These are phyloP conservation scores for Gnomoniopsis smithogilvyi DNA, from an alignment of 2,329 filamentous ascomycete species.

Conservation along the genomic window DNA sequence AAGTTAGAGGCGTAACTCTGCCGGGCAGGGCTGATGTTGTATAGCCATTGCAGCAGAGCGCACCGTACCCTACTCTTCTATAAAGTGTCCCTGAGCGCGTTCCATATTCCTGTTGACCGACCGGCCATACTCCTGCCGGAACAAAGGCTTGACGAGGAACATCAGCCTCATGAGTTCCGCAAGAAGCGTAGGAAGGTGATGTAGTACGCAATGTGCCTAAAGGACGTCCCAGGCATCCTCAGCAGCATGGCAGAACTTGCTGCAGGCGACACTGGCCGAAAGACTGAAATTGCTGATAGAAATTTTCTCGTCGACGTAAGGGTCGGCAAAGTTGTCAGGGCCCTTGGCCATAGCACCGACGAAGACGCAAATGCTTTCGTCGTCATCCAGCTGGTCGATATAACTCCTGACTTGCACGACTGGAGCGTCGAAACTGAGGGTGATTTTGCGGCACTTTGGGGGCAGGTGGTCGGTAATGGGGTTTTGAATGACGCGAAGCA, in stretches of 20 bases:
- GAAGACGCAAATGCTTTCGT: slow-evolving; percentile 96
- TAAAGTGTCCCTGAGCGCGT: not conserved
- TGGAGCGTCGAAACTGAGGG: slow-evolving; percentile 87
- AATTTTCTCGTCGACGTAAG: slow-evolving; percentile 93
- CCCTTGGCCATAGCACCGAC: slow-evolving; percentile 99
- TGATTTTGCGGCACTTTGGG: slow-evolving; percentile 96
- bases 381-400: slow-evolving; percentile 70
- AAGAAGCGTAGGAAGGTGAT: not conserved
- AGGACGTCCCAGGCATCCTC: slow-evolving; percentile 96
- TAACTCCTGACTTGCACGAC: slow-evolving; percentile 88
- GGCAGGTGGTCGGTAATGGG: slow-evolving; percentile 96
- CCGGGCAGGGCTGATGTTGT: slow-evolving; percentile 66
- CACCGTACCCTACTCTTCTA: slow-evolving; percentile 4
- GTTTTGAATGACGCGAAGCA: slow-evolving; percentile 96
- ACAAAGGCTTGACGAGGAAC: not conserved
- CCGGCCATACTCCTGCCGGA: not conserved
- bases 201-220: slow-evolving; percentile 34
- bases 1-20: slow-evolving; percentile 44
- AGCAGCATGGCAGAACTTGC: slow-evolving; percentile 98
- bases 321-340: slow-evolving; percentile 90
- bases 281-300: slow-evolving; percentile 98
- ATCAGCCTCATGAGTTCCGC: not conserved
- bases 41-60: slow-evolving; percentile 53
- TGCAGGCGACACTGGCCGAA: slow-evolving; percentile 96
- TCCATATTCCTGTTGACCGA: not conserved